phyloP scores from a whole-genome alignment of 768 basidiomycete genomes.

The Psilocybe subaeruginosa region DNA sequence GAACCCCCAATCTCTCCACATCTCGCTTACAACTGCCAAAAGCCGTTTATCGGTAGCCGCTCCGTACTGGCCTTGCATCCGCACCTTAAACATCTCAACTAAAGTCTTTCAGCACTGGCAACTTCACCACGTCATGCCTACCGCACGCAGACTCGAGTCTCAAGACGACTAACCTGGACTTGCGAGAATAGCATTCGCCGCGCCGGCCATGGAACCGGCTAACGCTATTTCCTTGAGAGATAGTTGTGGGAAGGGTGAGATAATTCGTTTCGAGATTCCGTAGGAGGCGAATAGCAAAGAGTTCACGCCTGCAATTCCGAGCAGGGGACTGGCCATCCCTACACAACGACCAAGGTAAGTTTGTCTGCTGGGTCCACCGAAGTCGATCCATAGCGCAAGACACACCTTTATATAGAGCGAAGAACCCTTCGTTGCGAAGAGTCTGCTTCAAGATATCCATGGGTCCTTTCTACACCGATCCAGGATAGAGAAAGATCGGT shows the following conservation, averaged over 20 bases:
- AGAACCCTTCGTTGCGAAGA: constrained; percentile 83
- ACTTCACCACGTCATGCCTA: not conserved
- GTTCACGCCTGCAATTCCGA: constrained; percentile 96
- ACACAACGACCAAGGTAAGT: not conserved
- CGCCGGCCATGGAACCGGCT: constrained; percentile 93
- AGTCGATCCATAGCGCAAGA: not conserved
- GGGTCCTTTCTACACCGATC: constrained; percentile 73
- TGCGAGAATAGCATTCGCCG: constrained; percentile 86
- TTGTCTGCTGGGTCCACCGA: no score
- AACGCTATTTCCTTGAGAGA: constrained; percentile 78
- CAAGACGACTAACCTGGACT: constrained; percentile 68
- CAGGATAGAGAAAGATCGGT: not conserved
- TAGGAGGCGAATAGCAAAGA: constrained; percentile 94
- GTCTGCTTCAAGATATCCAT: constrained; percentile 90
- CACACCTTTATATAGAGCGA: constrained; percentile 93
- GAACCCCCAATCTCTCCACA: constrained; percentile 89
- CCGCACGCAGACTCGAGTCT: not conserved
- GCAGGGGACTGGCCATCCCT: constrained; percentile 91
- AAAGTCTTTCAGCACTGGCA: constrained; percentile 25
- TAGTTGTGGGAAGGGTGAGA: constrained; percentile 89
- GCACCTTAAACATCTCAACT: constrained; percentile 98
- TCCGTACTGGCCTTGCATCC: constrained; percentile 97
- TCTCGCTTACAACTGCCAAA: constrained; percentile 70
- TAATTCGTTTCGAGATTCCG: constrained; percentile 73
- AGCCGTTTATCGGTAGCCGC: constrained; percentile 77